A percentile compares a stretch with the other conserved stretches of the same genome.
phyloP scores from a whole-genome alignment of 768 basidiomycete genomes.

The Cytidiella melzeri region DNA sequence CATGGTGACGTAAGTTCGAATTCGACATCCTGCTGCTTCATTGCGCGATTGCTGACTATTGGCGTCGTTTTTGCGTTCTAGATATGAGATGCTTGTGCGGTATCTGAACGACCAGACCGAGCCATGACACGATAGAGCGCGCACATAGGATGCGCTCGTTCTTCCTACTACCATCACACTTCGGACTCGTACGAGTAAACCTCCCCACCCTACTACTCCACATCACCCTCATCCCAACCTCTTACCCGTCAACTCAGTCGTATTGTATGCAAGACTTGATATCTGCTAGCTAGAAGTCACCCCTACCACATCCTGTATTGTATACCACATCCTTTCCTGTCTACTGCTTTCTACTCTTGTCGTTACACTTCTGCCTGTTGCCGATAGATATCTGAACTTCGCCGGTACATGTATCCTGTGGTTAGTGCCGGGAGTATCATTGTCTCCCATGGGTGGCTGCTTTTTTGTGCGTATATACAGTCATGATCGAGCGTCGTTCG shows the following conservation, averaged over 20 bases:
- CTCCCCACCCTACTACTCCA: neutral
- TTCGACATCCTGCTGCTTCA: neutral
- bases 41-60: neutral
- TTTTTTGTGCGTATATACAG: no score
- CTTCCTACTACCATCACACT: no score
- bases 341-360: neutral
- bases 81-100: constrained; percentile 27
- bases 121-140: no score
- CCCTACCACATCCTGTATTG: neutral
- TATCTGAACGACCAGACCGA: constrained; percentile 19
- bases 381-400: no score
- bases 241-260: neutral
- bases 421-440: no score
- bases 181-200: neutral
- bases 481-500: no score
- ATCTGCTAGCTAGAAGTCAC: neutral
- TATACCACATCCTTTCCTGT: neutral
- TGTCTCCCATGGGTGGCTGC: no score
- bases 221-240: neutral
- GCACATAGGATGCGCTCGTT: no score
- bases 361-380: neutral
- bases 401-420: no score
- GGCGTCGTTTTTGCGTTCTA: constrained; percentile 1
- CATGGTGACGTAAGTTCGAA: constrained; percentile 72
- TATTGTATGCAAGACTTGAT: constrained; percentile 1